These are phyloP conservation scores for Cystofilobasidium macerans DNA, from an alignment of 768 basidiomycete species.

Conservation along the genomic window DNA sequence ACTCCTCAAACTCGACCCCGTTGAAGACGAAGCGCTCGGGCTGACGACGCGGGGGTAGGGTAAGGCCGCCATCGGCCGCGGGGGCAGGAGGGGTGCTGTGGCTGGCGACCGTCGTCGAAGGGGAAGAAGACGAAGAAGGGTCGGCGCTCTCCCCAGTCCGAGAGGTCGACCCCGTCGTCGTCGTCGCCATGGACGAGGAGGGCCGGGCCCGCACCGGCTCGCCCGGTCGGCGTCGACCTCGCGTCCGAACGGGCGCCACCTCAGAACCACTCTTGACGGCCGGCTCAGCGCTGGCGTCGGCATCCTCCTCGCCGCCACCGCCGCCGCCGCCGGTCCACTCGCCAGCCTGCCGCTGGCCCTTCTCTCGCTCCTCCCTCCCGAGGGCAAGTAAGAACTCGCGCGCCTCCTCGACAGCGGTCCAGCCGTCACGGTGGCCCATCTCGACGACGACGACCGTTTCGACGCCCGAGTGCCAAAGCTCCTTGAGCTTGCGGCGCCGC, in stretches of 20 bases:
- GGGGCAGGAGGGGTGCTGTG: too few relatives aligned
- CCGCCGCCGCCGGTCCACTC: not conserved
- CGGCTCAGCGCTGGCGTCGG: not conserved
- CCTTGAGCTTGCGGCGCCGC: slow-evolving; percentile 57
- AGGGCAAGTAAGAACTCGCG: slow-evolving; percentile 54
- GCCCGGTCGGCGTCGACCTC: not conserved
- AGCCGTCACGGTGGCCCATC: slow-evolving; percentile 63
- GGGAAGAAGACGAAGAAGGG: too few relatives aligned
- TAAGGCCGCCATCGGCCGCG: too few relatives aligned
- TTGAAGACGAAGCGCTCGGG: slow-evolving; percentile 10
- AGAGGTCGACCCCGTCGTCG: not conserved
- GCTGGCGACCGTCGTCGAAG: not conserved
- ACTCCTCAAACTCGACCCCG: slow-evolving; percentile 18
- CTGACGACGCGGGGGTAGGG: too few relatives aligned
- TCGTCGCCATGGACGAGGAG: not conserved
- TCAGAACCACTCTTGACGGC: not conserved
- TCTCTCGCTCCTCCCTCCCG: slow-evolving; percentile 19
- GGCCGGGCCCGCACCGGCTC: not conserved
- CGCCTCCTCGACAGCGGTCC: slow-evolving; percentile 65
- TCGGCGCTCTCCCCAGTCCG: not conserved
- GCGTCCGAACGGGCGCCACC: not conserved
- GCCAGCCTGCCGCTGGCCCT: not conserved
- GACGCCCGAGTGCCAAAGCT: slow-evolving; percentile 88
- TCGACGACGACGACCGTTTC: slow-evolving; percentile 80
- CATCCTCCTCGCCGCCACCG: not conserved